phyloP scores from a whole-genome alignment of 2,329 filamentous ascomycete genomes.

The Xylariomycetidae sp. region DNA sequence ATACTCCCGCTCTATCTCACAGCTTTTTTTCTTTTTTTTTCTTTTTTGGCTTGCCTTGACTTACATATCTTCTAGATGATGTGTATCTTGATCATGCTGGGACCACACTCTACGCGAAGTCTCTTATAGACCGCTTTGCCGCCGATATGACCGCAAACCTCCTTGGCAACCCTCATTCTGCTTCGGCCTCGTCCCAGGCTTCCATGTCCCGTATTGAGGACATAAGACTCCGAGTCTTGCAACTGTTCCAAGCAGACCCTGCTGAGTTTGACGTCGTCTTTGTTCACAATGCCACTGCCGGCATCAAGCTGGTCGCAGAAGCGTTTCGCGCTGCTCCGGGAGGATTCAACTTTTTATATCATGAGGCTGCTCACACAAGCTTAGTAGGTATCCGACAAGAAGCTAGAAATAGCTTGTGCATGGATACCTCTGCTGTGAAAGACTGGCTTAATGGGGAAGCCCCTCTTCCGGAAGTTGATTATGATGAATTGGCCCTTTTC shows the following conservation, averaged over 20 bases:
- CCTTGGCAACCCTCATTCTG: constrained; percentile 90
- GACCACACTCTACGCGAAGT: constrained; percentile 79
- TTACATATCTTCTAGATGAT: too few relatives aligned
- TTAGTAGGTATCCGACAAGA: constrained; percentile 75
- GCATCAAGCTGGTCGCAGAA: constrained; percentile 65
- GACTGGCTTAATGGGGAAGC: constrained; percentile 52
- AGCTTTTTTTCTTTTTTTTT: too few relatives aligned
- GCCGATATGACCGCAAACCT: constrained; percentile 73
- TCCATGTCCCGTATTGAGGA: constrained; percentile 73
- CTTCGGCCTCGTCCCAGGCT: constrained; percentile 73
- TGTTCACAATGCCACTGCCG: constrained; percentile 57
- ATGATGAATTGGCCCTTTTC: constrained; percentile 46
- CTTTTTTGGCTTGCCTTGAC: too few relatives aligned
- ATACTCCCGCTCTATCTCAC: too few relatives aligned
- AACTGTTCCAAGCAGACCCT: constrained; percentile 78
- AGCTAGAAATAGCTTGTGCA: constrained; percentile 60
- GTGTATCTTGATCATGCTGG: constrained; percentile 92
- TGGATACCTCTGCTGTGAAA: constrained; percentile 60
- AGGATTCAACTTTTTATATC: constrained; percentile 83
- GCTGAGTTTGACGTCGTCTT: constrained; percentile 75
- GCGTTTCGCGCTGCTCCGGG: constrained; percentile 61
- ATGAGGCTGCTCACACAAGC: constrained; percentile 81
- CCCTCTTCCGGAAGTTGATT: constrained; percentile 23
- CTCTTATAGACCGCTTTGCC: constrained; percentile 74
- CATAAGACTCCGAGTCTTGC: constrained; percentile 63